Conservation (phyloP, 2,329 filamentous ascomycete genomes). For the Phoma herbarum region DNA sequence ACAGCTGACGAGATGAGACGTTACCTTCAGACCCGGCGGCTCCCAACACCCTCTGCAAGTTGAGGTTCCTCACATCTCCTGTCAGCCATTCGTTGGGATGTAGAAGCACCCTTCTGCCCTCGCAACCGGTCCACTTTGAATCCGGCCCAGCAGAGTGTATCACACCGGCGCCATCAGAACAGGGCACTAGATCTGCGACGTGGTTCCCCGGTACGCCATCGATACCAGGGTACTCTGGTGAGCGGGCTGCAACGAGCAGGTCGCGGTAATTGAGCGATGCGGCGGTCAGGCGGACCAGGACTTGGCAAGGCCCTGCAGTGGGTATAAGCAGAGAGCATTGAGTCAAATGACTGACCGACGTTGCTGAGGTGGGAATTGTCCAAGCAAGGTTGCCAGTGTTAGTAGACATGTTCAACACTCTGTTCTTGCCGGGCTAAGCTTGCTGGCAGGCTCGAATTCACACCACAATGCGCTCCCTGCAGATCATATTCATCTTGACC, state of each 20-base stretch:
- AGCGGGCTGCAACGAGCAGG: slow-evolving; percentile 24
- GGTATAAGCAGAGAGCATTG: background rate
- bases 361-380: slow-evolving; percentile 13
- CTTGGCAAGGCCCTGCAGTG: slow-evolving; percentile 17
- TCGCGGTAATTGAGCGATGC: slow-evolving; percentile 40
- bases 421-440: background rate
- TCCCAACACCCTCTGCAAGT: slow-evolving; percentile 37
- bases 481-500: background rate
- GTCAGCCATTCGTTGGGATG: slow-evolving; percentile 31
- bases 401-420: background rate
- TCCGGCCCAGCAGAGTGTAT: slow-evolving; percentile 34
- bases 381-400: slow-evolving; percentile 17
- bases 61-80: slow-evolving; percentile 23
- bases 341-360: slow-evolving; percentile 5
- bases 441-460: background rate
- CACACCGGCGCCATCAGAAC: slow-evolving; percentile 33
- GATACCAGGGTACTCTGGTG: slow-evolving; percentile 20
- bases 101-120: slow-evolving; percentile 25
- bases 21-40: slow-evolving; percentile 44
- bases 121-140: slow-evolving; percentile 29
- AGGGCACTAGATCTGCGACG: slow-evolving; percentile 25
- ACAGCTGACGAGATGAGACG: background rate
- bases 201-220: slow-evolving; percentile 11
- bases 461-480: too few species aligned
- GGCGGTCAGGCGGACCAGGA: slow-evolving; percentile 34